Base-by-base conservation (phyloP, 1,284 basidiomycete species). In the Melampsora larici-populina region DNA sequence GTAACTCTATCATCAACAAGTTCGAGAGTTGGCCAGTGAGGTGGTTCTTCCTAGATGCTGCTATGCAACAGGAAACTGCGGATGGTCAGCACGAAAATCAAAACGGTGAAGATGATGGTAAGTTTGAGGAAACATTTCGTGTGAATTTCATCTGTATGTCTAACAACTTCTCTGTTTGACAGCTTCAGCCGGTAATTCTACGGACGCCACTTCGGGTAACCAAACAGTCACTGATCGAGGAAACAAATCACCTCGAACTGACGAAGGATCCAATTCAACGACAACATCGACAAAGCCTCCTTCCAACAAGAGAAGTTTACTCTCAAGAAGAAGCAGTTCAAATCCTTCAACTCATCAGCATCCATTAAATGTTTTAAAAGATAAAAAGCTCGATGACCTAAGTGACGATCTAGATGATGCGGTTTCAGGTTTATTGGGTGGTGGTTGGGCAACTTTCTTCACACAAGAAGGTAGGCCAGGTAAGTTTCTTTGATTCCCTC, bases 361-460 rank as follows among this genome's bases (percentile, higher is more conserved):
- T 55, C 51, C 24, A 24, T 55, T 55, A 15, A 55, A 24, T 15
- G 51, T 24, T 24, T 55, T 55, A 15, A 55, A 55, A 21, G 51
- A 24, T 6, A 36, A 36, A 36, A 36, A 36, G 36, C 18, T 55
- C 51, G 51, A 55, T 55, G 51, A 55, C 17, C 18, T 55, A 5
- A 24, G 18, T 8, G 49, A 31, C 11, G 72, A 29, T 31, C 36
- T 48, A 29, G 62, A 73, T 18, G 62, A 65, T 26, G 18, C 46
- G 21, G 63, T 29, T 9, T 24, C 49, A 33, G 26, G 7, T 11
- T 31, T 11, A 15, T 74, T 67, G 29, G 65, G 15, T n/a, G 72
- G 72, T 29, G 72, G 72, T 21, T 74, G 72, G 72, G 72, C 72
- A 49, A 74, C 72, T 6, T 74, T 65, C 72, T 74, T 74, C 18